Conservation (phyloP, 768 basidiomycete genomes). For the Austroboletus eburneus region DNA sequence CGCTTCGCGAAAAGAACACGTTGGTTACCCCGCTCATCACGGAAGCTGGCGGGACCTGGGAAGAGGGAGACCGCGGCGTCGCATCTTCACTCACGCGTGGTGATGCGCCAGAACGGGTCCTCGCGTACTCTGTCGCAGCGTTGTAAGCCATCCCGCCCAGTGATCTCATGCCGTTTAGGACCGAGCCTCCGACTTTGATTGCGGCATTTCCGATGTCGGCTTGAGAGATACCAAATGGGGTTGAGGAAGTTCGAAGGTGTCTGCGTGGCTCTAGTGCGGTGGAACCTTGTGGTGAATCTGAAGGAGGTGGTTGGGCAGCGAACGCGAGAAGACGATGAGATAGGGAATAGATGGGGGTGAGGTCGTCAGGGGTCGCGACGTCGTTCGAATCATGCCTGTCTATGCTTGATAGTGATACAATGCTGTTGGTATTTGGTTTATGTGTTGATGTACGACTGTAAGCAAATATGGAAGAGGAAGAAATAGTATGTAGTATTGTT, state of each 20-base stretch:
- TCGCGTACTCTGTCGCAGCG: slow-evolving; percentile 43
- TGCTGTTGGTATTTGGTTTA: slow-evolving; percentile 34
- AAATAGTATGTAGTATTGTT: slow-evolving; percentile 46
- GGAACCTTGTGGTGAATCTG: slow-evolving; percentile 17
- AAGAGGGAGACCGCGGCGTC: slow-evolving; percentile 20
- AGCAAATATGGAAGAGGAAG: slow-evolving; percentile 42
- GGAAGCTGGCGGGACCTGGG: slow-evolving; percentile 19
- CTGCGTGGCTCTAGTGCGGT: slow-evolving; percentile 18
- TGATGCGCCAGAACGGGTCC: slow-evolving; percentile 23
- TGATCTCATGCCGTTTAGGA: slow-evolving; percentile 61
- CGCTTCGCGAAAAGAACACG: slow-evolving; percentile 59
- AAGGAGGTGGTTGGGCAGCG: slow-evolving; percentile 35
- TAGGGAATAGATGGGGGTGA: slow-evolving; percentile 55
- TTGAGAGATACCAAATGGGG: slow-evolving; percentile 36
- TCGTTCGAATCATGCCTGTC: slow-evolving; percentile 21
- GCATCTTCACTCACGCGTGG: slow-evolving; percentile 2
- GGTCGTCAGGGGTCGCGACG: slow-evolving; percentile 17
- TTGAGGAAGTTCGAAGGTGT: slow-evolving; percentile 23
- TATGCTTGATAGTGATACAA: slow-evolving; percentile 39
- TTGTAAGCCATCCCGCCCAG: slow-evolving; percentile 58
- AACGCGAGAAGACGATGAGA: slow-evolving; percentile 64
- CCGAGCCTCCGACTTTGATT: slow-evolving; percentile 53
- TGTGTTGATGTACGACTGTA: slow-evolving; percentile 36
- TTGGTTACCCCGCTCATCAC: slow-evolving; percentile 27
- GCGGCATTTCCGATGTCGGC: slow-evolving; percentile 53